These are phyloP conservation scores for Spathaspora sp. DNA, from an alignment of 1,139 yeast genomes.

Conservation along the genomic window DNA sequence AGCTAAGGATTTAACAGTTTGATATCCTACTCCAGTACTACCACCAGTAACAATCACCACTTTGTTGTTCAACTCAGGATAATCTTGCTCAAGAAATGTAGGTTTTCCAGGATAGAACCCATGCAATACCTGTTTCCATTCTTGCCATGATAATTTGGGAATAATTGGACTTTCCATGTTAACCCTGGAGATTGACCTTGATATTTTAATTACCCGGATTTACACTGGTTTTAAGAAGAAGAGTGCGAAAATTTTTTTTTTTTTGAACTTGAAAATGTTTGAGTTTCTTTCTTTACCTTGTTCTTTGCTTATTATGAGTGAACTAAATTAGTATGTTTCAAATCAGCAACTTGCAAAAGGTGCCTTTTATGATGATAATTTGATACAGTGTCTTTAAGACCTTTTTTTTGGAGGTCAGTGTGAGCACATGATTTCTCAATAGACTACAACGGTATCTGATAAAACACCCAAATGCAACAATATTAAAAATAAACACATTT, in stretches of 20 bases:
- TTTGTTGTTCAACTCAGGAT: constrained; percentile 7
- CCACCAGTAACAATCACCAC: constrained; percentile 12
- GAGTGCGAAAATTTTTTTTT: constrained; percentile 6
- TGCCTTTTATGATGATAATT: constrained; percentile 44
- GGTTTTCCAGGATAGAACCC: constrained; percentile 11
- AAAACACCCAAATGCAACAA: not conserved
- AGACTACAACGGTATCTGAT: constrained; percentile 99
- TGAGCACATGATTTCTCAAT: constrained; percentile 81
- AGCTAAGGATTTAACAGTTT: constrained; percentile 32
- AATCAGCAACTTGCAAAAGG: not conserved
- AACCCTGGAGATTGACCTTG: not conserved
- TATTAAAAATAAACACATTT: constrained; percentile 4
- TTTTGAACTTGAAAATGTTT: not conserved
- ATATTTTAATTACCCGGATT: constrained; percentile 5
- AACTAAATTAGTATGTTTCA: constrained; percentile 5
- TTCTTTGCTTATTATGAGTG: constrained; percentile 5
- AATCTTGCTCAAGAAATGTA: constrained; percentile 10
- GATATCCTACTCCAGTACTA: constrained; percentile 15
- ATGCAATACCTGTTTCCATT: constrained; percentile 9
- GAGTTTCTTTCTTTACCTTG: not conserved
- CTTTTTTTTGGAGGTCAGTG: constrained; percentile 42
- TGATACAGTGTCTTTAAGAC: constrained; percentile 46
- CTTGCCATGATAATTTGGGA: constrained; percentile 6
- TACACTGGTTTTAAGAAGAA: not conserved
- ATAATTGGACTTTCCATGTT: constrained; percentile 6